Evolutionary conservation across 768 basidiomycete genomes (phyloP).

Genomic region (Hericium rajendrae): DNA sequence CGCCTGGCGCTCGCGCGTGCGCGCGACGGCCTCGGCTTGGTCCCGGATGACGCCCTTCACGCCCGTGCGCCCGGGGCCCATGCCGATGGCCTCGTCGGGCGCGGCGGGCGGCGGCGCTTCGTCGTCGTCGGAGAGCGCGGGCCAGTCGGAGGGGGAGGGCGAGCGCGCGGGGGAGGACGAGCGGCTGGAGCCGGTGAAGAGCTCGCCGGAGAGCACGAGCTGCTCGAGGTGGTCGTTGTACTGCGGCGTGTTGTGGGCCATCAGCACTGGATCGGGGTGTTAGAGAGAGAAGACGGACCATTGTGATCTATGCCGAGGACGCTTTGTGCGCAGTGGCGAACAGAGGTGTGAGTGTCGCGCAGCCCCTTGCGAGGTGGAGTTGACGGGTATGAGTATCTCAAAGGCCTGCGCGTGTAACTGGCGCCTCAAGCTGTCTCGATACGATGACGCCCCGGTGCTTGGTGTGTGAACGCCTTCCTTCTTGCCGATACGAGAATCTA

Average conservation of each 20-base stretch:
- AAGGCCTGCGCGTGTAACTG: too few species aligned
- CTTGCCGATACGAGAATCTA: too few species aligned
- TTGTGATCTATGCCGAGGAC: neutral
- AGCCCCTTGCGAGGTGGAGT: too few species aligned
- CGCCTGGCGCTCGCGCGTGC: slow-evolving; percentile 42
- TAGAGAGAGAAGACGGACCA: neutral
- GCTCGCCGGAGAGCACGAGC: slow-evolving; percentile 66
- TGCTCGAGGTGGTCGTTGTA: slow-evolving; percentile 38
- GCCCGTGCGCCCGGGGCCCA: slow-evolving; percentile 80
- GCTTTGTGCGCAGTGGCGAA: too few species aligned
- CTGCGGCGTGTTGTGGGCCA: neutral
- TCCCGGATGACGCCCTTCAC: slow-evolving; percentile 87
- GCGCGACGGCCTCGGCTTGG: slow-evolving; percentile 53
- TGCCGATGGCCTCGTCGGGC: slow-evolving; percentile 58
- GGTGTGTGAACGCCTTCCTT: too few species aligned
- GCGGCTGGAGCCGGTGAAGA: slow-evolving; percentile 46
- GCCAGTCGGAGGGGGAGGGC: slow-evolving; percentile 29
- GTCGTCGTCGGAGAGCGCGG: slow-evolving; percentile 45
- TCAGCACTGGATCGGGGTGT: neutral
- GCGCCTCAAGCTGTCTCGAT: too few species aligned
- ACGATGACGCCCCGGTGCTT: too few species aligned
- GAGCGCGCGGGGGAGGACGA: slow-evolving; percentile 63
- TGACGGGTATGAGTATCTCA: too few species aligned
- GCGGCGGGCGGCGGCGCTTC: slow-evolving; percentile 25
- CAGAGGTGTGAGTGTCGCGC: too few species aligned